These are phyloP conservation scores for Schrenkiella parvula DNA, from an alignment of 345 rosid species.

Conservation along the genomic window DNA sequence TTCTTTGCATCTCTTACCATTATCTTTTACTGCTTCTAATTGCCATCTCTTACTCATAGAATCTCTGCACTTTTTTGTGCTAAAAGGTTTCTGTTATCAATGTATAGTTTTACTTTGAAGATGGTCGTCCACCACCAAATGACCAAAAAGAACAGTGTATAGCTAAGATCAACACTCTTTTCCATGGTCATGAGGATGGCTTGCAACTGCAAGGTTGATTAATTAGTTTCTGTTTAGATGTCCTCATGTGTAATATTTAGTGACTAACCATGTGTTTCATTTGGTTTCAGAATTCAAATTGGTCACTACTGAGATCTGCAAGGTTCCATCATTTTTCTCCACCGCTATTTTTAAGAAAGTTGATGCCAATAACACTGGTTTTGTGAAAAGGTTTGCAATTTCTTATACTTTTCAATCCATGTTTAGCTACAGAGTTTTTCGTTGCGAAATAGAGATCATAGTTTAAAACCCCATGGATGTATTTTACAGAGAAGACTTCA, in stretches of 20 bases:
- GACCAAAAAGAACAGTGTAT: constrained; percentile 70
- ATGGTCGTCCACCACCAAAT: constrained; percentile 80
- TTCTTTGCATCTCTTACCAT: not conserved
- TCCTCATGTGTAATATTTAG: not conserved
- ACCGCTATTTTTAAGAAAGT: constrained; percentile 66
- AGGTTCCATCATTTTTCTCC: constrained; percentile 85
- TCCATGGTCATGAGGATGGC: constrained; percentile 65
- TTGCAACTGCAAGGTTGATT: constrained; percentile 61
- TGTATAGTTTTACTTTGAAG: constrained; percentile 84
- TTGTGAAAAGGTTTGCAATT: constrained; percentile 62
- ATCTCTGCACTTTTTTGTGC: not conserved
- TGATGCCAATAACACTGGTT: constrained; percentile 57
- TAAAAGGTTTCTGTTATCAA: constrained; percentile 13
- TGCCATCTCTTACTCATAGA: not conserved
- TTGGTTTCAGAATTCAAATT: constrained; percentile 51
- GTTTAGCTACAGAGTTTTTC: not conserved
- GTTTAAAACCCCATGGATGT: not conserved
- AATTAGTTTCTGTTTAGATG: not conserved
- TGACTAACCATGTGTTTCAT: constrained; percentile 4
- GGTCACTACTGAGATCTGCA: constrained; percentile 83
- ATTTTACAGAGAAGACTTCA: constrained; percentile 64
- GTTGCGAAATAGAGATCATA: not conserved
- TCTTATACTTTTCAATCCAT: not conserved
- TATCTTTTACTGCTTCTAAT: too few relatives aligned
- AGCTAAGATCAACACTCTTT: constrained; percentile 57